Percentiles rank a stretch among this genome's conserved stretches.
Conservation (phyloP, 1,284 basidiomycete species). For the Xanthoconium separans region DNA sequence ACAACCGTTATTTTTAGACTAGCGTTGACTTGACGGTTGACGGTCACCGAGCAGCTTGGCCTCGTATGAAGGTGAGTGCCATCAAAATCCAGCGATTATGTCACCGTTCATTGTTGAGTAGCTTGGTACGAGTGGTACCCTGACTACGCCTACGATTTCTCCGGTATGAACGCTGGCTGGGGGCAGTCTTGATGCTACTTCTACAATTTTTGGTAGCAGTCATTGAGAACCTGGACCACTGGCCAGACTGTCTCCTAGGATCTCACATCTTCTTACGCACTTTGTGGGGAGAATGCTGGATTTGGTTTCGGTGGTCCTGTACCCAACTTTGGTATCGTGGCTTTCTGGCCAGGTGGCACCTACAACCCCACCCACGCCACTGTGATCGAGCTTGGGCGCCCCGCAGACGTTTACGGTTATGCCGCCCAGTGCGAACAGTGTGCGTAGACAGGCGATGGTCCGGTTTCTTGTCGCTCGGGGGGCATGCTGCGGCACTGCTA, state of each 20-base stretch:
- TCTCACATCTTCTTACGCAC: slow-evolving; percentile 15
- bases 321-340: slow-evolving; percentile 19
- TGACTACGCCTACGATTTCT: slow-evolving; percentile 14
- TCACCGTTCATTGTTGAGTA: slow-evolving; percentile 5
- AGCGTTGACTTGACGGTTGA: slow-evolving; percentile 18
- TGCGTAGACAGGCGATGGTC: background rate
- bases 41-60: background rate
- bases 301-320: background rate
- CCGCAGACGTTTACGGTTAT: too few relatives aligned
- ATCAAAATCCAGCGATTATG: background rate
- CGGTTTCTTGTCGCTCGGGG: too few relatives aligned
- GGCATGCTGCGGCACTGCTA: too few relatives aligned
- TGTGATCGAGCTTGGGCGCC: slow-evolving; percentile 10
- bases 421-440: background rate
- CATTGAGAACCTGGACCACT: slow-evolving; percentile 19
- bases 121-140: slow-evolving; percentile 25
- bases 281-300: slow-evolving; percentile 19
- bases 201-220: slow-evolving; percentile 19
- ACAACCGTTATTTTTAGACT: slow-evolving; percentile 16
- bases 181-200: slow-evolving; percentile 15
- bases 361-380: slow-evolving; percentile 16
- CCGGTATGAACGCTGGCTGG: slow-evolving; percentile 11
- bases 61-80: slow-evolving; percentile 16
- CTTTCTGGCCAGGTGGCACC: slow-evolving; percentile 13
- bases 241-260: slow-evolving; percentile 1